Evolutionary conservation across 2,329 filamentous ascomycete genomes (phyloP).

Genomic region (Aspergillus sp.): DNA sequence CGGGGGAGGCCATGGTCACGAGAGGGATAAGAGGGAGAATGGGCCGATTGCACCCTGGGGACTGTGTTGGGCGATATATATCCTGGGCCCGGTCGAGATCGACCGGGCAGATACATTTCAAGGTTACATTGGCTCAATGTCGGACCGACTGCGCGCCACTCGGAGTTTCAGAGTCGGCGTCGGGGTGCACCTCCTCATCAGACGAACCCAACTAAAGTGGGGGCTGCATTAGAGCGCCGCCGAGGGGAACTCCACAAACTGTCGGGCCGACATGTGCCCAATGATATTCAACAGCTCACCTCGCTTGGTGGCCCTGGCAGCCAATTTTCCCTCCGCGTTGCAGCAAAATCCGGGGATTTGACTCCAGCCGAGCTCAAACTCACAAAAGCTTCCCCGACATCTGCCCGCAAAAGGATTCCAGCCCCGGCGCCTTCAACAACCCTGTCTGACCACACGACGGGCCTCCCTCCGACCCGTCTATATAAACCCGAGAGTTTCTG

Average conservation of each 20-base stretch:
- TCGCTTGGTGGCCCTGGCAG: not conserved
- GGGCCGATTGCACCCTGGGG: slow-evolving; percentile 17
- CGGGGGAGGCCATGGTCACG: slow-evolving; percentile 12
- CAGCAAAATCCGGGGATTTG: not conserved
- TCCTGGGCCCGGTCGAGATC: not conserved
- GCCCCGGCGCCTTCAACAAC: not conserved
- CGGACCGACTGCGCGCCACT: not conserved
- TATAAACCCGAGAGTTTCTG: slow-evolving; percentile 5
- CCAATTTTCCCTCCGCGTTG: not conserved
- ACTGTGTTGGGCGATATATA: slow-evolving; percentile 14
- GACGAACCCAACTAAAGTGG: not conserved
- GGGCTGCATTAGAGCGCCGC: not conserved
- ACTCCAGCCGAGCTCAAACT: not conserved
- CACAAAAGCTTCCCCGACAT: not conserved
- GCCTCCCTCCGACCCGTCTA: slow-evolving; percentile 2
- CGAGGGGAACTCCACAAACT: not conserved
- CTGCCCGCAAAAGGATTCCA: not conserved
- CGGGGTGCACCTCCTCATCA: not conserved
- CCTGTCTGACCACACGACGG: not conserved
- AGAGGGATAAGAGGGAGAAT: slow-evolving; percentile 21
- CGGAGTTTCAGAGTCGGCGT: not conserved
- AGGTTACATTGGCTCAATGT: not conserved
- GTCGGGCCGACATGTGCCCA: not conserved
- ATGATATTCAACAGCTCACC: not conserved
- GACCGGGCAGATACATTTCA: not conserved